These are phyloP conservation scores for Eucalyptus curtisii DNA, from an alignment of 345 rosid genomes.

Conservation along the genomic window DNA sequence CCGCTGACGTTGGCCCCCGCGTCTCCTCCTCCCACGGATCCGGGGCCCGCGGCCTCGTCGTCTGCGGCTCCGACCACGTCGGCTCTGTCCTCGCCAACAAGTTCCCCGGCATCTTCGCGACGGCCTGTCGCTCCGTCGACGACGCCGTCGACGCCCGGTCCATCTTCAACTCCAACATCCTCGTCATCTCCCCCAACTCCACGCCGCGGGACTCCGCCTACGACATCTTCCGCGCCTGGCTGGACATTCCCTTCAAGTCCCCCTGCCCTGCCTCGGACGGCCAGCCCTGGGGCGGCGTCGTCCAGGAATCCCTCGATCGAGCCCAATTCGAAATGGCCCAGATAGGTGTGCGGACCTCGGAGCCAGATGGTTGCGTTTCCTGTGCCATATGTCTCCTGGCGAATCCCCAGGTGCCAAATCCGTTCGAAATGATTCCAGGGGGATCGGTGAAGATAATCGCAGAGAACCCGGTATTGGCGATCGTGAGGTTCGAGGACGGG, in stretches of 20 bases:
- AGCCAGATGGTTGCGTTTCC: background rate
- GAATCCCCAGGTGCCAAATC: constrained; percentile 42
- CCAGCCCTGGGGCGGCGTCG: constrained; percentile 39
- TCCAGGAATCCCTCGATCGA: constrained; percentile 30
- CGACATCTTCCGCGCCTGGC: constrained; percentile 55
- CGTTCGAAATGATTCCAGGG: constrained; percentile 62
- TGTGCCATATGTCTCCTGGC: constrained; percentile 48
- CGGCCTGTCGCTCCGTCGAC: background rate
- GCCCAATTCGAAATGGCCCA: constrained; percentile 37
- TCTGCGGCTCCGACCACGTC: no score
- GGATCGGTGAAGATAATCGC: constrained; percentile 82
- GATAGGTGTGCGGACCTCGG: constrained; percentile 21
- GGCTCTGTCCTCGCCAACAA: no score
- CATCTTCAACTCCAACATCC: constrained; percentile 65
- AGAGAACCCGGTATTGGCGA: constrained; percentile 63
- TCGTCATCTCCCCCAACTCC: constrained; percentile 42
- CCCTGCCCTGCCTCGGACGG: constrained; percentile 58
- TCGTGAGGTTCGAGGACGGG: constrained; percentile 56
- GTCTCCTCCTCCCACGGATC: rapidly evolving
- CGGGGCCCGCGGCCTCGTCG: no score
- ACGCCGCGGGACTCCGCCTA: constrained; percentile 34
- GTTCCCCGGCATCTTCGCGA: rapidly evolving
- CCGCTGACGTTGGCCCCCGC: no score
- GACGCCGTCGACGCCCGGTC: constrained; percentile 69
- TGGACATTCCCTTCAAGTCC: constrained; percentile 46